Evolutionary conservation across 1,284 basidiomycete genomes (phyloP).

Genomic region (Hymenochaete sp.): DNA sequence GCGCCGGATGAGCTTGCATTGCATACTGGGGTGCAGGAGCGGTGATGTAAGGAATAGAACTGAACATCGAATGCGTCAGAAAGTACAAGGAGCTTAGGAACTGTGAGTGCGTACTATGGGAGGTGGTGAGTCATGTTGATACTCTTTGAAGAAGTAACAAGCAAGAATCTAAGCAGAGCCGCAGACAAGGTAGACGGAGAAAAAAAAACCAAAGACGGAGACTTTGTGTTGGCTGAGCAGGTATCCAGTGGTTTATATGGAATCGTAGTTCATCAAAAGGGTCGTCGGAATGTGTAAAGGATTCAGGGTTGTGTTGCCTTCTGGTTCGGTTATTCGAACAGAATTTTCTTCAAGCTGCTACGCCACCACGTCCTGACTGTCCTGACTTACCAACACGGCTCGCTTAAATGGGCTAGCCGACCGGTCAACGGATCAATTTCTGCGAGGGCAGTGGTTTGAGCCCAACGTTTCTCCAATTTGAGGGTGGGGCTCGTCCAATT

Average conservation of each 20-base stretch:
- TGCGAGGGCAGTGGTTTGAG: too few species aligned
- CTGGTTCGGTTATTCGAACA: slow-evolving; percentile 7
- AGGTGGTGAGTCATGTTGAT: slow-evolving; percentile 12
- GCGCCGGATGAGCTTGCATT: slow-evolving; percentile 5
- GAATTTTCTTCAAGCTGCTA: slow-evolving; percentile 6
- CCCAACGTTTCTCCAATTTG: too few species aligned
- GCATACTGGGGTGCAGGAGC: slow-evolving; percentile 15
- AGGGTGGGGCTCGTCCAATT: too few species aligned
- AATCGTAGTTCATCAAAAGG: slow-evolving; percentile 13
- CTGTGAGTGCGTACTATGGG: slow-evolving; percentile 8
- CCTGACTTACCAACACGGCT: too few species aligned
- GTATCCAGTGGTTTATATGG: slow-evolving; percentile 9
- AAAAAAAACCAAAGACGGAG: slow-evolving; percentile 8
- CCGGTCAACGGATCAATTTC: too few species aligned
- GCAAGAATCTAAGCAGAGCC: not conserved
- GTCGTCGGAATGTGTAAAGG: slow-evolving; percentile 12
- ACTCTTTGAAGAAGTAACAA: slow-evolving; percentile 1
- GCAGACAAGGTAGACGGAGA: slow-evolving; percentile 3
- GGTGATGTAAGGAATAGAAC: slow-evolving; percentile 11
- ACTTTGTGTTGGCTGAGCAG: not conserved
- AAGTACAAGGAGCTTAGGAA: not conserved
- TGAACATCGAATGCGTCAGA: not conserved
- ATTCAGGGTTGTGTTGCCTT: slow-evolving; percentile 14
- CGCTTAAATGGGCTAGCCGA: too few species aligned
- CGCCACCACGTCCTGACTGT: too few species aligned